Conservation (phyloP, 108 stramenopile genomes). For the Hondaea fermentalgiana region DNA sequence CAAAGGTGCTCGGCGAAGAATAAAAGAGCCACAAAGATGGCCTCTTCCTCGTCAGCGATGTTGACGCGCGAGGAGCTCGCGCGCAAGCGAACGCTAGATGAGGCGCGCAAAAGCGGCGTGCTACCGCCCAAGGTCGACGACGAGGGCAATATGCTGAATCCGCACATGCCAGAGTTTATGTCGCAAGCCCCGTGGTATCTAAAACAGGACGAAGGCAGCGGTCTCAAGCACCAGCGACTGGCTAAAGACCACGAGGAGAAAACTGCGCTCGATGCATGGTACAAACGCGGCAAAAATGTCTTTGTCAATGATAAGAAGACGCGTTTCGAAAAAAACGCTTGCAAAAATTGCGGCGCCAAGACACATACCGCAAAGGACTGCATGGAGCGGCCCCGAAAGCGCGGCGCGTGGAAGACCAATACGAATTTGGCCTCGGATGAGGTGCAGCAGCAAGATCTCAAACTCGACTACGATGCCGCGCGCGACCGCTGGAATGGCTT, state of each 20-base stretch:
- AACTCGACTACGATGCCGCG: conserved; percentile 75
- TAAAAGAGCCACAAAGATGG: neutral
- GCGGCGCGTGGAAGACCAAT: conserved; percentile 9
- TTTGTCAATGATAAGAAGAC: conserved; percentile 40
- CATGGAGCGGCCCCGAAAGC: conserved; percentile 47
- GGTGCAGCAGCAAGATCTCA: conserved; percentile 41
- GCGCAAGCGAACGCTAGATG: conserved; percentile 45
- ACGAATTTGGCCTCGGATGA: neutral
- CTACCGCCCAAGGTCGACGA: conserved; percentile 74
- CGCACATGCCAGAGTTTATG: conserved; percentile 99
- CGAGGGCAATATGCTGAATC: conserved; percentile 81
- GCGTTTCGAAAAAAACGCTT: conserved; percentile 25
- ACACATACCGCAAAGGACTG: conserved; percentile 59
- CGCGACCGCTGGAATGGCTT: conserved; percentile 82
- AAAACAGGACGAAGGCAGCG: conserved; percentile 66
- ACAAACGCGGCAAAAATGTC: conserved; percentile 67
- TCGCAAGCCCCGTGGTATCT: conserved; percentile 96
- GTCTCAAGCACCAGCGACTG: conserved; percentile 68
- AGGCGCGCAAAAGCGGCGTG: conserved; percentile 68
- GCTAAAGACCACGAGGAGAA: conserved; percentile 55
- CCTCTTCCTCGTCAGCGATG: neutral
- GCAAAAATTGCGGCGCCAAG: conserved; percentile 77
- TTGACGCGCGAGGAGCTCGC: neutral
- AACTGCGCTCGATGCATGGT: conserved; percentile 59
- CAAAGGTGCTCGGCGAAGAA: neutral